Base-by-base conservation (phyloP, 108 stramenopile genomes). In the Nitzschia sp. region DNA sequence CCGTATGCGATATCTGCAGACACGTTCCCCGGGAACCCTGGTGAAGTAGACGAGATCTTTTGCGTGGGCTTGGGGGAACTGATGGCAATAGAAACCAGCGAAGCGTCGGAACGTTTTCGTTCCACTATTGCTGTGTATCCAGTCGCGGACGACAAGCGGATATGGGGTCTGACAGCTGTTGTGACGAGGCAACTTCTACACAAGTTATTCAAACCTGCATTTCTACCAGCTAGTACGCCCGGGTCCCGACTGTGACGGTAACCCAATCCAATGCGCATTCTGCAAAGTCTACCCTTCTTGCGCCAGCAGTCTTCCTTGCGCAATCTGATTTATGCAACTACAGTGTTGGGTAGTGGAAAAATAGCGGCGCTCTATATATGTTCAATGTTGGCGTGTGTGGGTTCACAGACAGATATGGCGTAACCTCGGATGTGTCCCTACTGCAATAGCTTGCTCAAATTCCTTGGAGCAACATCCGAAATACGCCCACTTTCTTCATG, bases 131-230 rank as follows among this genome's bases (percentile, higher is more conserved):
- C 92, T 2, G 86, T 82, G 0, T 94, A 78, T 82, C 83, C 74
- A 6, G 80, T 74, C 26, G 59, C 23, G 48, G 66, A 86, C 18
- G 77, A 73, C 4, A 66, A 81, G 48, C 73, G 78, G 46, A 87
- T 94, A 48, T 94, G 92, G 92, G 92, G 92, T 11, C 76, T 94
- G 74, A 94, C 92, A 19, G 92, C 92, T 6, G 53, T 83, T 59
- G 70, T 91, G 17, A 69, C 88, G 46, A 64, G 84, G 59, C 86
- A 88, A 0, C 29, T 94, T 36, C 70, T 94, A 63, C 84, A 80
- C 56, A 68, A 81, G 29, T 64, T 89, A 25, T 86, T 94, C 64
- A 74, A 76, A 35, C 86, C 84, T n/a, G 78, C 76, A 17, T 86
- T 93, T 72, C 25, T 60, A 55, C n/a, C n/a, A n/a, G n/a, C n/a